These are phyloP conservation scores for Cladosporium halotolerans DNA, from an alignment of 2,329 filamentous ascomycete genomes.

Conservation along the genomic window DNA sequence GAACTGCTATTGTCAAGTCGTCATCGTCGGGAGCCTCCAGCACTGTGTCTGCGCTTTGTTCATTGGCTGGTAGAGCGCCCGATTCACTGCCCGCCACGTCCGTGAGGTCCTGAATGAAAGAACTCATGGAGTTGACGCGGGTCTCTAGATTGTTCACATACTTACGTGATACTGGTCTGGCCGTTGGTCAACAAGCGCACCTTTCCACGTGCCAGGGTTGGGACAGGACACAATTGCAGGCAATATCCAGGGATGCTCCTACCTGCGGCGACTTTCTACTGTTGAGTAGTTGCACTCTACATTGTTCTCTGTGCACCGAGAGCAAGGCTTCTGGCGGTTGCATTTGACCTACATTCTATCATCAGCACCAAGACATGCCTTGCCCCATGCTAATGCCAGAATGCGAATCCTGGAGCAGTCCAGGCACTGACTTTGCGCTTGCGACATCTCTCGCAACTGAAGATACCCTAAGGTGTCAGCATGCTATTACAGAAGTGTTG, in stretches of 20 bases:
- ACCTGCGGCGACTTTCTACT: not conserved
- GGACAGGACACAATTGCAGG: not conserved
- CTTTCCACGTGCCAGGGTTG: not conserved
- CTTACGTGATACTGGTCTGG: not conserved
- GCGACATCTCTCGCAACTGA: conserved; percentile 1
- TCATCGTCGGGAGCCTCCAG: too few relatives aligned
- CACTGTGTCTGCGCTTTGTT: too few relatives aligned
- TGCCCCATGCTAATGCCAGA: not conserved
- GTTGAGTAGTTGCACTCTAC: not conserved
- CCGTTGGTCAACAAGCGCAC: not conserved
- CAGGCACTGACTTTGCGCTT: conserved; percentile 1
- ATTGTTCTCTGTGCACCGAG: not conserved
- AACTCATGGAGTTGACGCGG: not conserved
- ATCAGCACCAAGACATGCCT: not conserved
- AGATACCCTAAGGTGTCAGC: not conserved
- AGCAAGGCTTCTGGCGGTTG: not conserved
- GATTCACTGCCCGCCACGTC: not conserved
- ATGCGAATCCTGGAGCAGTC: not conserved
- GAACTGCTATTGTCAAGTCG: too few relatives aligned
- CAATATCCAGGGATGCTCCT: not conserved
- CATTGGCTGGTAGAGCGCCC: too few relatives aligned
- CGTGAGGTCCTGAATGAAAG: not conserved
- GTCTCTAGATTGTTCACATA: not conserved
- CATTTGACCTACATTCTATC: not conserved
- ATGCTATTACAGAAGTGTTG: not conserved